Percentiles rank a stretch among this genome's conserved stretches.
These are phyloP conservation scores for Wickerhamomyces sydowiorum DNA, from an alignment of 805 yeast genomes.

Conservation along the genomic window DNA sequence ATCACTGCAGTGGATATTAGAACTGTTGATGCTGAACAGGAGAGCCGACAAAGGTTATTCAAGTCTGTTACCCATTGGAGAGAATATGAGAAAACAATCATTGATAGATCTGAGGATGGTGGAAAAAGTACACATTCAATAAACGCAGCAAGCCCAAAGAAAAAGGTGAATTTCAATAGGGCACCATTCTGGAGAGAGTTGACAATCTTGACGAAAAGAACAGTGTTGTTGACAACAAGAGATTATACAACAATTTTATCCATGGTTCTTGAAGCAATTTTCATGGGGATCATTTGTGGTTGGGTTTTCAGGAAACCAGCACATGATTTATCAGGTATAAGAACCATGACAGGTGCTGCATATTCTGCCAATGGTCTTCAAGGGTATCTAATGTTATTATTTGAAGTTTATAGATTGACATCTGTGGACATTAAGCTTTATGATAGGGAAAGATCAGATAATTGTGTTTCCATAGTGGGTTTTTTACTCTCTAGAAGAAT, in stretches of 20 bases:
- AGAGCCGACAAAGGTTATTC: constrained; percentile 25
- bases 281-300: constrained; percentile 59
- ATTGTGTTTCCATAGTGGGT: constrained; percentile 47
- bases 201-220: constrained; percentile 37
- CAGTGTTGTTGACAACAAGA: constrained; percentile 38
- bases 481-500: constrained; percentile 58
- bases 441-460: constrained; percentile 43
- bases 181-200: constrained; percentile 40
- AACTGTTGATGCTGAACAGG: constrained; percentile 26
- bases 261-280: constrained; percentile 39
- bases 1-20: constrained; percentile 50
- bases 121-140: constrained; percentile 8
- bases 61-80: constrained; percentile 28
- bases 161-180: constrained; percentile 19
- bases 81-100: background rate
- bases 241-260: constrained; percentile 42
- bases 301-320: constrained; percentile 72
- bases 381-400: constrained; percentile 37
- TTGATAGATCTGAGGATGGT: constrained; percentile 3
- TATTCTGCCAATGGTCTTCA: background rate
- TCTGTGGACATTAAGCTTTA: constrained; percentile 35
- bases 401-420: constrained; percentile 50
- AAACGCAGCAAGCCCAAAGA: constrained; percentile 7
- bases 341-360: constrained; percentile 46
- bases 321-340: constrained; percentile 53